Percentiles rank a stretch among this genome's conserved stretches.
Evolutionary conservation across 2,329 filamentous ascomycete genomes (phyloP).

Genomic region (Trichoderma afroharzianum): DNA sequence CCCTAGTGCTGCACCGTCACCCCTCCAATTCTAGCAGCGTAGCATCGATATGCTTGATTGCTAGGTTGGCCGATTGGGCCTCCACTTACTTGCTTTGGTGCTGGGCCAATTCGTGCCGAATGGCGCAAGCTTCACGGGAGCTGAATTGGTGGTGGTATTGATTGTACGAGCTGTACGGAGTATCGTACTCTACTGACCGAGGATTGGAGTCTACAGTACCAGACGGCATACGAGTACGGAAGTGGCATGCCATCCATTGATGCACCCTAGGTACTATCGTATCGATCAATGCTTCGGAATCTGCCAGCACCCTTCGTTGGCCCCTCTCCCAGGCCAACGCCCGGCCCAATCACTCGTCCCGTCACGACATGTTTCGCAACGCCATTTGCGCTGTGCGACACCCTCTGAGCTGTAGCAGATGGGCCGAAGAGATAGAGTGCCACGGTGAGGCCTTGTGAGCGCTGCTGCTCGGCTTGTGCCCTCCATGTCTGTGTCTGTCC

Average conservation of each 20-base stretch:
- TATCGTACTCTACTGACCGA: not conserved
- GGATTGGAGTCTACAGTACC: not conserved
- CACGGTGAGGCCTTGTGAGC: not conserved
- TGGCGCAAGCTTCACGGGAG: not conserved
- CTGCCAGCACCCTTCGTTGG: not conserved
- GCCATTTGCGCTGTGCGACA: not conserved
- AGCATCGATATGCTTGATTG: slow-evolving; percentile 8
- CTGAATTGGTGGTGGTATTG: not conserved
- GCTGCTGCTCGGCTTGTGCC: not conserved
- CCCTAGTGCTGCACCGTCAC: slow-evolving; percentile 6
- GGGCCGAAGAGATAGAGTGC: not conserved
- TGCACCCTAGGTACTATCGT: not conserved
- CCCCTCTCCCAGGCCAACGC: not conserved
- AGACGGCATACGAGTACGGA: not conserved
- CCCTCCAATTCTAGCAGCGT: not conserved
- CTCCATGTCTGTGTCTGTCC: not conserved
- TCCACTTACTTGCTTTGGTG: not conserved
- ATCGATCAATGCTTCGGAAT: not conserved
- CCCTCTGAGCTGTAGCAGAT: not conserved
- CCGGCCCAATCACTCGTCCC: not conserved
- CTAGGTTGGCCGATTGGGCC: not conserved
- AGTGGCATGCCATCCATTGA: not conserved
- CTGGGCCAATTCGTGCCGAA: not conserved
- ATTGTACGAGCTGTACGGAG: not conserved
- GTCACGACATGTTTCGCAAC: not conserved